Evolutionary conservation across 495 filamentous ascomycete species (phyloP).

Genomic region (Usnea hakonensis): DNA sequence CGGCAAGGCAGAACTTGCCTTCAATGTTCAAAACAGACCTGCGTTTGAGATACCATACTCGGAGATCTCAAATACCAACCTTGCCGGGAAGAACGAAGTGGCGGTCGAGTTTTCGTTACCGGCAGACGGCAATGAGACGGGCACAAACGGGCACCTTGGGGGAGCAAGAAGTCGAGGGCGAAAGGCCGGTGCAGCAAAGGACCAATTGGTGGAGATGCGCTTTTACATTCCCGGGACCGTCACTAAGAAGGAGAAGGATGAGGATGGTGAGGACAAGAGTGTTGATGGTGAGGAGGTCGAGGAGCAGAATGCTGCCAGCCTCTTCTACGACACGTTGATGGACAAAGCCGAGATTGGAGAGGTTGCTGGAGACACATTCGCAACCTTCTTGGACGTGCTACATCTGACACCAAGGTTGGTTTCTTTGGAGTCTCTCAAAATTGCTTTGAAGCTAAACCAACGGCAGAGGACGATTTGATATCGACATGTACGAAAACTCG

Average conservation of each 20-base stretch:
- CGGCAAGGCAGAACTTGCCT: slow-evolving; percentile 84
- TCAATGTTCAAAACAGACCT: slow-evolving; percentile 94
- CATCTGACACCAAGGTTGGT: slow-evolving; percentile 91
- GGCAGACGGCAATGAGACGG: slow-evolving; percentile 55
- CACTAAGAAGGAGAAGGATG: slow-evolving; percentile 70
- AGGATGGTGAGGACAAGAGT: slow-evolving; percentile 60
- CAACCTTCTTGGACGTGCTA: slow-evolving; percentile 92
- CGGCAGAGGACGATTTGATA: slow-evolving; percentile 91
- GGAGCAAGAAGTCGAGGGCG: slow-evolving; percentile 73
- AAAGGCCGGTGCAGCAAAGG: slow-evolving; percentile 78
- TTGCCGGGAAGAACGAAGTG: slow-evolving; percentile 96
- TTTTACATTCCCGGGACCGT: slow-evolving; percentile 96
- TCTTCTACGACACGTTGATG: slow-evolving; percentile 96
- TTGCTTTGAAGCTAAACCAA: slow-evolving; percentile 27
- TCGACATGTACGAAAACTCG: slow-evolving; percentile 98
- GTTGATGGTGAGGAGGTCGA: slow-evolving; percentile 62
- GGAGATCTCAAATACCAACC: slow-evolving; percentile 95
- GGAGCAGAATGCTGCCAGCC: slow-evolving; percentile 85
- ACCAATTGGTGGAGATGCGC: slow-evolving; percentile 95
- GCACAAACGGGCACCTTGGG: slow-evolving; percentile 65
- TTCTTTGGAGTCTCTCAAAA: background rate
- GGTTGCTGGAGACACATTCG: slow-evolving; percentile 92
- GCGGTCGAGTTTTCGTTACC: slow-evolving; percentile 86
- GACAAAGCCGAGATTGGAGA: slow-evolving; percentile 99
- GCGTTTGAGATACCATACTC: slow-evolving; percentile 97